phyloP scores from a whole-genome alignment of 306 rosid species.

The Quercus variabilis region DNA sequence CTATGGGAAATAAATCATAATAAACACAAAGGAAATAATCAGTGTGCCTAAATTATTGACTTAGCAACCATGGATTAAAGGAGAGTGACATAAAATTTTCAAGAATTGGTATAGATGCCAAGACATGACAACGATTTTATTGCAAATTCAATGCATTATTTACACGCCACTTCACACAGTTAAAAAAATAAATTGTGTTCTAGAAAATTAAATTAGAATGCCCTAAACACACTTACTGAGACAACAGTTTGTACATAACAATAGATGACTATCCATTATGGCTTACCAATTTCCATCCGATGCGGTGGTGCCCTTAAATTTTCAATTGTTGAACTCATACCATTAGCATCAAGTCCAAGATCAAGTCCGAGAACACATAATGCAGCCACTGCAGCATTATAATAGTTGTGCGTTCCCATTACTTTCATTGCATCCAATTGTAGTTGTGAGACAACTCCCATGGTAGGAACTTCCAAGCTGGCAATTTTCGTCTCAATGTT shows the following conservation, averaged over 20 bases:
- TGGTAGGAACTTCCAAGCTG: slow-evolving; percentile 26
- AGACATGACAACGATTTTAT: background rate
- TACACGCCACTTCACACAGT: background rate
- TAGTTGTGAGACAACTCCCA: slow-evolving; percentile 21
- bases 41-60: background rate
- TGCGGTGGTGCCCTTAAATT: slow-evolving; percentile 26
- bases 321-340: slow-evolving; percentile 21
- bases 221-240: no score
- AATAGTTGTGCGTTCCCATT: slow-evolving; percentile 27
- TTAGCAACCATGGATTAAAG: background rate
- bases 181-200: no score
- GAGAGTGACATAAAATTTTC: background rate
- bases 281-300: slow-evolving; percentile 33
- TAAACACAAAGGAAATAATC: background rate
- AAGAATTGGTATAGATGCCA: background rate
- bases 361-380: slow-evolving; percentile 22
- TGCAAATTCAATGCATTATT: background rate
- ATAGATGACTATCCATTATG: background rate
- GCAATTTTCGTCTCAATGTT: slow-evolving; percentile 21
- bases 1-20: background rate
- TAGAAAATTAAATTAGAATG: no score
- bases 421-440: slow-evolving; percentile 24
- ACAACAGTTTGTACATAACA: background rate
- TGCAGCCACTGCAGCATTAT: slow-evolving; percentile 34
- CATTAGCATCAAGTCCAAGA: slow-evolving; percentile 21